Evolutionary conservation across 768 basidiomycete species (phyloP), one percentile per base, ranked within the genome.

Genomic region (Rhodotorula graminis): DNA sequence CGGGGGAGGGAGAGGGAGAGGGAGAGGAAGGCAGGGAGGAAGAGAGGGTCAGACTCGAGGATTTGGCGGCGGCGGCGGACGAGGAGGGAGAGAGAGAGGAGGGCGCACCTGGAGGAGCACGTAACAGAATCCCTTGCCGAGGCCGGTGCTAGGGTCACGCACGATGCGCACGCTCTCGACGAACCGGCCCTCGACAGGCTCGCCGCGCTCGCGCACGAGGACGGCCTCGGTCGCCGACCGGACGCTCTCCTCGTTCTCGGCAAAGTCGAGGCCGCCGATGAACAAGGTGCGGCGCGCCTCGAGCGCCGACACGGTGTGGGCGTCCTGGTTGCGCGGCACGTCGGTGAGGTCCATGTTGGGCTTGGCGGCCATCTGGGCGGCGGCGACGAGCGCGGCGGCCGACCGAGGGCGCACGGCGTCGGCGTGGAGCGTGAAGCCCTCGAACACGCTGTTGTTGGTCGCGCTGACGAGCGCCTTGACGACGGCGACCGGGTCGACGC

Each of bases 61-160:
- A n/a, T n/a, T n/a, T n/a, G n/a, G n/a, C n/a, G n/a, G n/a, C n/a
- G n/a, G n/a, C n/a, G n/a, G n/a, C n/a, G n/a, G n/a, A n/a, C n/a
- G n/a, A n/a, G n/a, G n/a, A n/a, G n/a, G n/a, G n/a, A 61, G 71
- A 72, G 44, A 25, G 4, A 33, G 27, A 58, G 60, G n/a, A 15
- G 42, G 23, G 18, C 89, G 72, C 80, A 95, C 95, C 67, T 83
- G 80, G 73, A 97, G 91, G 77, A 92, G 88, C 29, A 98, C 88
- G 78, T 97, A 96, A 18, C 90, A 92, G 80, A 97, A 94, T 10
- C 94, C 94, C 82, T 95, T 96, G 21, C 94, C 95, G 23, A 97
- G 85, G 76, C 93, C 92, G 2, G 92, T 96, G 70, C 90, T 92
- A 76, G 87, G 88, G 80, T 98, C 95, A 60, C 91, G 85, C 64